Evolutionary conservation across 108 stramenopile genomes (phyloP).

Genomic region (Cyclotella choctawhatcheeana): DNA sequence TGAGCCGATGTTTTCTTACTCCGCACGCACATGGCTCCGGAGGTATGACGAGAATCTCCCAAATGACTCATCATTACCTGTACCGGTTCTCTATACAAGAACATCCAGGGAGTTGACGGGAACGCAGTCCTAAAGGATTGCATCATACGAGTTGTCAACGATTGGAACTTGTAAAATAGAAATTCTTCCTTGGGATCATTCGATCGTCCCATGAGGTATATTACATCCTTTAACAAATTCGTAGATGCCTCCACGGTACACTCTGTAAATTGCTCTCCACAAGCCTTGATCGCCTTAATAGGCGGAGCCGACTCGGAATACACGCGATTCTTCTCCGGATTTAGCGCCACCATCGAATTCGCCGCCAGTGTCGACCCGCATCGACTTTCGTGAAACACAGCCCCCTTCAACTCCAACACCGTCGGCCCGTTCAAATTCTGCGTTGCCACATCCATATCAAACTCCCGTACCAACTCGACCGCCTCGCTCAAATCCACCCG

Average conservation of each 20-base stretch:
- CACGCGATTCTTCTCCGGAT: slow-evolving; percentile 76
- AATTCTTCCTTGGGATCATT: slow-evolving; percentile 68
- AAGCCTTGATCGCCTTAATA: slow-evolving; percentile 64
- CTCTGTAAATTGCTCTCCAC: slow-evolving; percentile 54
- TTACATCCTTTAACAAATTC: slow-evolving; percentile 60
- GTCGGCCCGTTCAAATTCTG: slow-evolving; percentile 27
- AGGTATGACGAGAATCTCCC: slow-evolving; percentile 24
- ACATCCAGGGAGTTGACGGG: slow-evolving; percentile 93
- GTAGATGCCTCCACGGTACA: slow-evolving; percentile 53
- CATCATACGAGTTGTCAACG: slow-evolving; percentile 70
- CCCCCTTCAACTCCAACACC: slow-evolving; percentile 67
- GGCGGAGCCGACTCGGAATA: slow-evolving; percentile 89
- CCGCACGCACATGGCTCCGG: slow-evolving; percentile 65
- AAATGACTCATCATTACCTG: slow-evolving; percentile 94
- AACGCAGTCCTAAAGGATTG: slow-evolving; percentile 81
- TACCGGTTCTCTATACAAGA: slow-evolving; percentile 93
- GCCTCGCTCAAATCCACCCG: slow-evolving; percentile 62
- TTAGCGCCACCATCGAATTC: slow-evolving; percentile 85
- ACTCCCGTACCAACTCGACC: slow-evolving; percentile 57
- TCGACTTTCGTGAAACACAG: slow-evolving; percentile 95
- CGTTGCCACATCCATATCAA: slow-evolving; percentile 35
- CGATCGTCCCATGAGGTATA: slow-evolving; percentile 82
- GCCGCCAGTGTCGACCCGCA: slow-evolving; percentile 95
- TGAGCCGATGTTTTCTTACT: slow-evolving; percentile 40
- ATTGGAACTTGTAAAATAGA: slow-evolving; percentile 97